A percentile compares a stretch with the other conserved stretches of the same genome.
Conservation (phyloP, 371 early-diverging fungal genomes). For the Dichotomocladium elegans region DNA sequence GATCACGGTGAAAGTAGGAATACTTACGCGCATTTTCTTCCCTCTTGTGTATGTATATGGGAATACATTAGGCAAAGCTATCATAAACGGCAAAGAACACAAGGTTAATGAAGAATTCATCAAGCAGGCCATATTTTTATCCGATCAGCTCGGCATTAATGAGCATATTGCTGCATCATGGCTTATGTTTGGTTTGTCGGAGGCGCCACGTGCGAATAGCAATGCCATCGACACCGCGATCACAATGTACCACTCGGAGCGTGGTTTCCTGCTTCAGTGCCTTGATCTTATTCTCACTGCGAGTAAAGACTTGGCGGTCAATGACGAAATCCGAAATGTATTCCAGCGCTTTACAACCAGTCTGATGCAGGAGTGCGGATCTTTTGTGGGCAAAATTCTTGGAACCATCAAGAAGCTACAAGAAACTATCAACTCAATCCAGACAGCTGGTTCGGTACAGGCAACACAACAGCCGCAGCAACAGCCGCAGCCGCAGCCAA, state of each 20-base stretch:
- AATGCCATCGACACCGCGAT: conserved; percentile 61
- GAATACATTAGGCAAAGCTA: conserved; percentile 27
- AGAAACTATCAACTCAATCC: conserved; percentile 31
- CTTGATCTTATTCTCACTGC: conserved; percentile 61
- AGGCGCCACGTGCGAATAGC: conserved; percentile 17
- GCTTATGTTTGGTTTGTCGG: conserved; percentile 58
- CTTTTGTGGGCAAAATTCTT: conserved; percentile 42
- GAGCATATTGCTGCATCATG: conserved; percentile 76
- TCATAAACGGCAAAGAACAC: conserved; percentile 48
- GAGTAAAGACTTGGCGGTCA: conserved; percentile 41
- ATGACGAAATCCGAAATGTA: conserved; percentile 38
- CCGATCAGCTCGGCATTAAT: conserved; percentile 78
- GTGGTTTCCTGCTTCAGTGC: conserved; percentile 59
- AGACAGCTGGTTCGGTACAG: conserved; percentile 13
- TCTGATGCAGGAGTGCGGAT: conserved; percentile 7
- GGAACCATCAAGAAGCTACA: conserved; percentile 41
- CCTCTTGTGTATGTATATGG: not conserved
- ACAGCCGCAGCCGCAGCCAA: conserved; percentile 22
- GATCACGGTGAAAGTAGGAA: no score
- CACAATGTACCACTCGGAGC: conserved; percentile 64
- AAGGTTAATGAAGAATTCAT: conserved; percentile 71
- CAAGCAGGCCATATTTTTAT: conserved; percentile 60
- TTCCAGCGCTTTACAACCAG: conserved; percentile 31
- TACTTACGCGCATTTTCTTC: not conserved
- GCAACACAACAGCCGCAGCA: conserved; percentile 14